Evolutionary conservation across 495 filamentous ascomycete species (phyloP), one percentile per base, ranked within the genome.

Genomic region (Hypoxylon lienhwacheense): DNA sequence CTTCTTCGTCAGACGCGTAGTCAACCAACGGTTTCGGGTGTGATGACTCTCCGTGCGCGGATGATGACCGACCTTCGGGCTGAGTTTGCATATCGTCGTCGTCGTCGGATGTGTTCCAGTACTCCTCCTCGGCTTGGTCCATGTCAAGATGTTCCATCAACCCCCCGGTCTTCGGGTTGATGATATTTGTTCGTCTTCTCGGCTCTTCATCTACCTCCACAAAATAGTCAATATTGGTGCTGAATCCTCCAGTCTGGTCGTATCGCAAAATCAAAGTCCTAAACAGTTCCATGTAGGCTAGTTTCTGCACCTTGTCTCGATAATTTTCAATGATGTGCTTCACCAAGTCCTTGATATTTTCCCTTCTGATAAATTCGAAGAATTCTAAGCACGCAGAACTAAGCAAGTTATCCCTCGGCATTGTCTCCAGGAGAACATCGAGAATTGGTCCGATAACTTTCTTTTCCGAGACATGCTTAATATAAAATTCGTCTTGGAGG

Each of bases 371-470:
- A 59, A 86, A 90, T 59, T 91, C 90, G 56, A 98, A 98, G 25
- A 98, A 81, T 65, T 98, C 93, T 10, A 97, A 77, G 70, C 90
- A 96, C n/a, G 91, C 92, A 10, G 91, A 96, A 64, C 93, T 93
- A 24, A 98, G 81, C 2, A 97, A 78, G 64, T 97, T 98, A 68
- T 98, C 91, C n/a, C 89, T 85, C 1, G 90, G 90, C 84, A 97
- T 91, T 2, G 93, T 95, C 60, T 89, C 83, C 54, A 86, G 81
- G 7, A 98, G 82, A 21, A 97, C 86, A 57, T 95, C 83, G 19
- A 98, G 79, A 45, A 97, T 92, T 1, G 91, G 85, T 11, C 85
- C 90, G 56, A 97, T 89, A 1, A 92, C 85, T 54, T 83, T 83
- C 63, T 92, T 85, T 61, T 90, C 85, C 4, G 85, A 85, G 71